Conservation (phyloP, 2,329 filamentous ascomycete genomes). For the Neofusicoccum ribis region DNA sequence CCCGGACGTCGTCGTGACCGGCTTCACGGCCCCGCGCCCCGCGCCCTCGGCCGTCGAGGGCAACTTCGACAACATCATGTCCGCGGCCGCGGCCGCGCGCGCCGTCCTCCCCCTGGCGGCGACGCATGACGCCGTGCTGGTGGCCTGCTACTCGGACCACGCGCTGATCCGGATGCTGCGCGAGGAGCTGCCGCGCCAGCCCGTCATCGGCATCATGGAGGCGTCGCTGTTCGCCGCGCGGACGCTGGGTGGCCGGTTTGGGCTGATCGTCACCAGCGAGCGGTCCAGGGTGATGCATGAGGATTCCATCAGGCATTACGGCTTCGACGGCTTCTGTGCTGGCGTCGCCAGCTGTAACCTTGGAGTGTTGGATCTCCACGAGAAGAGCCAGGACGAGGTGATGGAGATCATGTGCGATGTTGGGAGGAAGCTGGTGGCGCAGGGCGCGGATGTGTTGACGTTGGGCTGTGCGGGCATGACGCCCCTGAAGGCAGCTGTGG, state of each 20-base stretch:
- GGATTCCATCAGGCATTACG: conserved; percentile 44
- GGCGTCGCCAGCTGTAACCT: conserved; percentile 46
- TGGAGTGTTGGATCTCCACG: conserved; percentile 48
- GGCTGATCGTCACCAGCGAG: conserved; percentile 45
- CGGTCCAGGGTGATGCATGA: conserved; percentile 44
- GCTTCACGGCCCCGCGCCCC: conserved; percentile 52
- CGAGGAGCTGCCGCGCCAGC: conserved; percentile 45
- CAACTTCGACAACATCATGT: conserved; percentile 52
- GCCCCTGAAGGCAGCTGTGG: conserved; percentile 47
- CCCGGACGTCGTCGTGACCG: conserved; percentile 48
- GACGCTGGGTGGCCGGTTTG: conserved; percentile 51
- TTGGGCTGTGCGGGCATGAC: conserved; percentile 54
- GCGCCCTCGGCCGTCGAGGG: conserved; percentile 55
- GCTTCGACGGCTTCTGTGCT: conserved; percentile 44
- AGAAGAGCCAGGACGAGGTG: conserved; percentile 41
- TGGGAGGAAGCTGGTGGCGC: conserved; percentile 40
- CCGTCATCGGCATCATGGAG: conserved; percentile 55
- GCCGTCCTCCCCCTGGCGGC: conserved; percentile 46
- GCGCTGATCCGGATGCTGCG: conserved; percentile 49
- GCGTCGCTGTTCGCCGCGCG: conserved; percentile 51
- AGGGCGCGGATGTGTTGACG: conserved; percentile 46
- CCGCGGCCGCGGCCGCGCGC: conserved; percentile 50
- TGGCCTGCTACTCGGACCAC: conserved; percentile 53
- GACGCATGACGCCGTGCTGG: conserved; percentile 49
- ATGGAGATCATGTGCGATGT: conserved; percentile 41